A percentile compares a stretch with the other conserved stretches of the same genome.
phyloP scores from a whole-genome alignment of 495 filamentous ascomycete genomes.

The Lichenothelia convexa region DNA sequence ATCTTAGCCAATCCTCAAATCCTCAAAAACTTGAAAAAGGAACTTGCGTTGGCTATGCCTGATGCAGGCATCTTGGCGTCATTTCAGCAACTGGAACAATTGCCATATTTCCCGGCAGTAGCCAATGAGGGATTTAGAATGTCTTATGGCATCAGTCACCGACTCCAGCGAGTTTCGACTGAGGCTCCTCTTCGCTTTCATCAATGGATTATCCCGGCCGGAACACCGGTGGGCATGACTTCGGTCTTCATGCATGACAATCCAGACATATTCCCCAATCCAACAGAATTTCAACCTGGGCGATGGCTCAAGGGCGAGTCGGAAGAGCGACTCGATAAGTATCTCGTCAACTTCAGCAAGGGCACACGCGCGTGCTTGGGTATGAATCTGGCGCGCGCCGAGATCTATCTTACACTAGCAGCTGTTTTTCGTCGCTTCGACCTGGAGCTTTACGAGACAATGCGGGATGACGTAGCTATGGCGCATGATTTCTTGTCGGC shows the following conservation, averaged over 20 bases:
- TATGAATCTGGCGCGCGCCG: constrained; percentile 26
- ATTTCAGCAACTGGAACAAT: constrained; percentile 15
- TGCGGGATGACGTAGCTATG: constrained; percentile 8
- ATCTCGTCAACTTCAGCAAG: constrained; percentile 10
- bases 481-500: constrained; percentile 8
- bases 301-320: constrained; percentile 2
- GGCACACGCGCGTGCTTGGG: constrained; percentile 11
- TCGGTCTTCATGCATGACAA: constrained; percentile 1
- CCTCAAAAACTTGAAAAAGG: constrained; percentile 11
- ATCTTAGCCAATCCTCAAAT: constrained; percentile 12
- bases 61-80: constrained; percentile 3
- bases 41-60: constrained; percentile 15
- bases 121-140: constrained; percentile 9
- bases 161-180: constrained; percentile 11
- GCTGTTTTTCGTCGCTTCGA: constrained; percentile 23
- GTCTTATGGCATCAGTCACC: constrained; percentile 3
- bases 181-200: constrained; percentile 10
- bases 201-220: constrained; percentile 5
- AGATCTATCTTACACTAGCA: constrained; percentile 25
- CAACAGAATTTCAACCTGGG: constrained; percentile 2
- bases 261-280: constrained; percentile 5
- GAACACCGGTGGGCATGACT: constrained; percentile 4
- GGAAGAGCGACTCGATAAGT: constrained; percentile 6
- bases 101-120: constrained; percentile 18
- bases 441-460: constrained; percentile 22